Evolutionary conservation across 2,329 filamentous ascomycete species (phyloP).

Genomic region (Hymenoscyphus infarciens): DNA sequence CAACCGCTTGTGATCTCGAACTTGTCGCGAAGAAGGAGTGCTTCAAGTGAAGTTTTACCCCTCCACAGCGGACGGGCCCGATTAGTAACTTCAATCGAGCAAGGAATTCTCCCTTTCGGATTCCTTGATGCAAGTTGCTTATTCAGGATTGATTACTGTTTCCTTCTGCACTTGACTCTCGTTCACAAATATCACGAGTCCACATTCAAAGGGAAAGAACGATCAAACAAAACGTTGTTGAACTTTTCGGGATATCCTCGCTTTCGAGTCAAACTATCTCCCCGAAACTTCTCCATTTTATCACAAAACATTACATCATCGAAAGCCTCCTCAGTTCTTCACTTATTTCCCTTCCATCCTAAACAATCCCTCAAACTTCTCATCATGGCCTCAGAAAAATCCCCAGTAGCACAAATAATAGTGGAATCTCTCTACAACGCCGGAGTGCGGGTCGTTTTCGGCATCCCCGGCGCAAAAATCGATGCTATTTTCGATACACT

Average conservation of each 20-base stretch:
- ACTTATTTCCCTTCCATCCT: background rate
- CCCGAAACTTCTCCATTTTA: background rate
- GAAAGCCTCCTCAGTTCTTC: background rate
- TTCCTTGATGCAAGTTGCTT: background rate
- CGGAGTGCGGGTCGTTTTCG: constrained; percentile 45
- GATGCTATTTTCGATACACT: constrained; percentile 47
- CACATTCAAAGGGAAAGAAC: background rate
- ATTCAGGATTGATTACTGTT: background rate
- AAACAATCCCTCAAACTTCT: background rate
- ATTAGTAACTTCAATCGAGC: constrained; percentile 1
- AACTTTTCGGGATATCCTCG: background rate
- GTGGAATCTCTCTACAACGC: constrained; percentile 32
- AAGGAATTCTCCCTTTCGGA: background rate
- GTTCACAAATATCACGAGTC: background rate
- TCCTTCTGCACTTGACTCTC: background rate
- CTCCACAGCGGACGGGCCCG: background rate
- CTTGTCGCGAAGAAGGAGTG: background rate
- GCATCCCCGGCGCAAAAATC: constrained; percentile 47
- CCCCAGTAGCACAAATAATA: constrained; percentile 11
- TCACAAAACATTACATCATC: constrained; percentile 1
- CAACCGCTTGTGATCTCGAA: background rate
- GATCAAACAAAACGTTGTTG: background rate
- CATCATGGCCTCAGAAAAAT: constrained; percentile 5
- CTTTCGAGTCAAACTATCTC: background rate
- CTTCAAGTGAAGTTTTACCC: background rate